Evolutionary conservation across 495 filamentous ascomycete species (phyloP).

Genomic region (Letharia columbiana): DNA sequence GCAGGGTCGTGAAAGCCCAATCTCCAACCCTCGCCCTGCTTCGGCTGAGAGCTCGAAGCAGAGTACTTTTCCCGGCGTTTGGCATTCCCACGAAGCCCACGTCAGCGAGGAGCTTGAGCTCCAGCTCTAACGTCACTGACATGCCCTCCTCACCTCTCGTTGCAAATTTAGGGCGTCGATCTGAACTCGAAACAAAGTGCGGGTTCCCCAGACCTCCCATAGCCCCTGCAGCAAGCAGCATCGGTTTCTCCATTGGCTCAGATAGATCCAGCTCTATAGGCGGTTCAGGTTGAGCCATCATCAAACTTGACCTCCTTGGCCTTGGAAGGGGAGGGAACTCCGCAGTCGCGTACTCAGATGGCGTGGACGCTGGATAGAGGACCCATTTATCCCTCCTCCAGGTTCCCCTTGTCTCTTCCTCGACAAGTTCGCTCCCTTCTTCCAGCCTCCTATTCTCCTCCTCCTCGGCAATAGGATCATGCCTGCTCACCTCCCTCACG

Average conservation of each 20-base stretch:
- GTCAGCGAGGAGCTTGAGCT: constrained; percentile 91
- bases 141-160: constrained; percentile 75
- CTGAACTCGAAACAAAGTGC: constrained; percentile 68
- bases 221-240: constrained; percentile 84
- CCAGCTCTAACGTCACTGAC: constrained; percentile 71
- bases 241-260: constrained; percentile 66
- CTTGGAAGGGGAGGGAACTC: constrained; percentile 50
- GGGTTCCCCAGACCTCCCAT: constrained; percentile 89
- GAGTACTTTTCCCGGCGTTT: constrained; percentile 92
- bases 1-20: constrained; percentile 95
- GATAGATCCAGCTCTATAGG: constrained; percentile 79
- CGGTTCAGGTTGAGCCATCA: constrained; percentile 52
- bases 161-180: constrained; percentile 71
- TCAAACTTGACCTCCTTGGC: constrained; percentile 48
- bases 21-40: constrained; percentile 81
- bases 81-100: constrained; percentile 90
- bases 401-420: constrained; percentile 20
- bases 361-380: constrained; percentile 66
- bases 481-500: constrained; percentile 66
- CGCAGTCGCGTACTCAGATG: constrained; percentile 53
- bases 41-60: constrained; percentile 76
- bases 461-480: constrained; percentile 68
- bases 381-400: constrained; percentile 66
- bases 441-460: constrained; percentile 30
- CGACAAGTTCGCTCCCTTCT: constrained; percentile 26